Percentiles rank a stretch among this genome's conserved stretches.
Evolutionary conservation across 2,329 filamentous ascomycete species (phyloP).

Genomic region (Pyricularia sp.): DNA sequence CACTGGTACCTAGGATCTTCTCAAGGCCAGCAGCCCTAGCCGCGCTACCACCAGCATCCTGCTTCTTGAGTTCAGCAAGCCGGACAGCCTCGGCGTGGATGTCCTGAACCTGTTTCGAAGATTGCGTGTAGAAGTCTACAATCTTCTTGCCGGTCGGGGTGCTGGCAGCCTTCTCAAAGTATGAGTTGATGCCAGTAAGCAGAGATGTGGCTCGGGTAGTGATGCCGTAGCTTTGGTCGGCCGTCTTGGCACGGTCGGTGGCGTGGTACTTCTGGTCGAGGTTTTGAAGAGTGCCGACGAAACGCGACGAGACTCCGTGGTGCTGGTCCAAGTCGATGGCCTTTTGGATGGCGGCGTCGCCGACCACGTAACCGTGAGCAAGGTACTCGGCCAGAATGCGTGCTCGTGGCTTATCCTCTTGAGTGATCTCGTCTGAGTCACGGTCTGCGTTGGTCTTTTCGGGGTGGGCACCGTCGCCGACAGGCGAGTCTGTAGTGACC

Average conservation of each 20-base stretch:
- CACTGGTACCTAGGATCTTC: conserved; percentile 39
- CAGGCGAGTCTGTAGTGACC: conserved; percentile 56
- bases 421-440: conserved; percentile 63
- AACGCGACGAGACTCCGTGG: conserved; percentile 75
- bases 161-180: conserved; percentile 88
- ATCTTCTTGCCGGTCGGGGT: conserved; percentile 86
- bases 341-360: conserved; percentile 62
- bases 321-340: conserved; percentile 84
- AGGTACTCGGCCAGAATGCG: conserved; percentile 96
- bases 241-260: conserved; percentile 71
- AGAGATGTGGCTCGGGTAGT: conserved; percentile 59
- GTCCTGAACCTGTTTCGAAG: conserved; percentile 83
- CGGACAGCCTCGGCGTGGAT: conserved; percentile 87
- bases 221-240: conserved; percentile 80
- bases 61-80: conserved; percentile 78
- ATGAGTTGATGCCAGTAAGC: conserved; percentile 62
- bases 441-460: conserved; percentile 41
- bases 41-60: conserved; percentile 48
- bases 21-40: conserved; percentile 50
- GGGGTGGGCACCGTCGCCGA: conserved; percentile 46
- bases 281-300: conserved; percentile 64
- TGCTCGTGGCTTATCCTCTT: conserved; percentile 93
- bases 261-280: conserved; percentile 85
- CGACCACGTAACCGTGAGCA: conserved; percentile 84
- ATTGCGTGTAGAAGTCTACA: conserved; percentile 76